Evolutionary conservation across 2,329 filamentous ascomycete genomes (phyloP), one percentile per base, ranked within the genome.

Genomic region (Aspergillus floridensis): DNA sequence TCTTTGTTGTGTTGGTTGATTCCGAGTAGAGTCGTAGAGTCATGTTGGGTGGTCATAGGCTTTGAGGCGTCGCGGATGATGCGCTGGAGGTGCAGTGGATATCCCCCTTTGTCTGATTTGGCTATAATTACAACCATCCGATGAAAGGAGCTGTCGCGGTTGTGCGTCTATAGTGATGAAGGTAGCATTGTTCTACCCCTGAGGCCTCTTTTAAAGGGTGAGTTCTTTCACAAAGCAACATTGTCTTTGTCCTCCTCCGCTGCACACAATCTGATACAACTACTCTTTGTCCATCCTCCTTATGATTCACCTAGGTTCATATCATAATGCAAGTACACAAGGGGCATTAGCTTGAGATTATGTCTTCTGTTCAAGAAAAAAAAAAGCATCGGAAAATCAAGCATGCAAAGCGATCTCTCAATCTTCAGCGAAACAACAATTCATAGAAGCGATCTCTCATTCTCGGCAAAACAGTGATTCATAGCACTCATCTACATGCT

Each of bases 401-500:
- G 0, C 26, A 8, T 35, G 32, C 16, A 35, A 35, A 4, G 32
- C 32, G 14, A 16, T 12, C 32, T 26, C 32, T 35, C 32, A 35
- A 35, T 35, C 5, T 14, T 35, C 32, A 22, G 3, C 22, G 3
- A 22, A 26, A 26, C 7, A 2, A 26, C 26, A 8, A 26, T 26
- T 26, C 26, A 26, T 26, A 7, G 26, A 26, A 26, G 6, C 26
- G 7, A 26, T 26, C 22, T 22, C 22, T 3, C 7, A 26, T 26
- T 2, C 2, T 7, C 0, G 2, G 26, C 1, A 2, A 26, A 26
- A 26, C 26, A 26, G 1, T 7, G 8, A 26, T 26, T 8, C 0
- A 26, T 8, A 29, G 1, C 7, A 29, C 7, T 8, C 26, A 29
- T 29, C 26, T 3, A 1, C 12, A 35, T 12, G 32, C 32, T 35